Evolutionary conservation across 73 alveolate genomes (phyloP), one percentile per base, ranked within the genome.

Genomic region (Effrenium voratum): DNA sequence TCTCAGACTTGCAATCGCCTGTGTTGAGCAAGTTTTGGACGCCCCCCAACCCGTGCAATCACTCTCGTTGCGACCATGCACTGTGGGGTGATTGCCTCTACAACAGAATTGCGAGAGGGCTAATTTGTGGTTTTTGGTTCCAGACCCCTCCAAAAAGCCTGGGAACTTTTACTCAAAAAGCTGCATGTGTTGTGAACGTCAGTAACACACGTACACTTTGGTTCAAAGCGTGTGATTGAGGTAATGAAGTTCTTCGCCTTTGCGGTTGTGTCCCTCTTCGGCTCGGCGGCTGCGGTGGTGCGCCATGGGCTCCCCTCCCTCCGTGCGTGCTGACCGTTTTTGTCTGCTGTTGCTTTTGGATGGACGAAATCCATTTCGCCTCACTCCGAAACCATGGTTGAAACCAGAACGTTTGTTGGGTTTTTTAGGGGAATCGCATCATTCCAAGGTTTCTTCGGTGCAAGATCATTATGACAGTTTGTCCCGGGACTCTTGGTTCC

Each of bases 231-330:
- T n/a, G n/a, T n/a, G n/a, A n/a, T n/a, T n/a, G 90, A 59, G 80
- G 68, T 68, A 87, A 87, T 87, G 95, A 87, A 87, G 95, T 50
- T 87, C 68, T 87, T 87, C 32, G 84, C 95, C 55, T 68, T 59
- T 49, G 68, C 63, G 63, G 70, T 43, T 19, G 28, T 63, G 28
- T 30, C 46, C 66, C 43, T 49, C 26, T 45, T 68, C 70, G 34
- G 34, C 10, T 41, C 95, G 66, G 49, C 85, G 68, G 47, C 68
- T 32, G 83, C 95, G 6, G 95, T 87, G 82, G 95, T 44, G 30
- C 13, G 57, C 22, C n/a, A n/a, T 16, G 68, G 70, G 34, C 43
- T 5, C 3, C 41, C 5, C 0, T 8, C 6, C 30, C 12, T 43
- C 44, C 2, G 91, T 13, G 41, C 10, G 32, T 24, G 88, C 36